Conservation (phyloP, 1,139 yeast species). For the Pneumocystis jirovecii region DNA sequence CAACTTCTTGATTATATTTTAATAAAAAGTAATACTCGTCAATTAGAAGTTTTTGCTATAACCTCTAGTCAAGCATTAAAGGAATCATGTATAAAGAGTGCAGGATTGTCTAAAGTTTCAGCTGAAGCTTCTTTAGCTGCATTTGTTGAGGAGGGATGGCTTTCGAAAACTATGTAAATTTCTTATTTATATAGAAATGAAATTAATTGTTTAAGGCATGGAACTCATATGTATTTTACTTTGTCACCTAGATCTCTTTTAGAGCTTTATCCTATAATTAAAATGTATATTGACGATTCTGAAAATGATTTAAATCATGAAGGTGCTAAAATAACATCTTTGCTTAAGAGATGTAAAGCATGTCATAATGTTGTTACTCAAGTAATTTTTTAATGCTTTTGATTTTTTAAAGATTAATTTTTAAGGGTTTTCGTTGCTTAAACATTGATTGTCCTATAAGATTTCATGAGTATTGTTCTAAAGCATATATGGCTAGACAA, state of each 20-base stretch:
- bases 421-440: background rate
- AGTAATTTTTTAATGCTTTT: background rate
- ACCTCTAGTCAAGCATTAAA: background rate
- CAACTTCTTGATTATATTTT: slow-evolving; percentile 2
- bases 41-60: slow-evolving; percentile 1
- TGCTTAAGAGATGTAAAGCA: background rate
- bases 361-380: background rate
- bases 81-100: background rate
- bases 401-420: background rate
- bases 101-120: background rate
- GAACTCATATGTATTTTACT: background rate
- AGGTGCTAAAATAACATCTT: background rate
- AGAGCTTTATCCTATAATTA: slow-evolving; percentile 2
- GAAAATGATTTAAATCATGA: background rate
- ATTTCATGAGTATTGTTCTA: background rate
- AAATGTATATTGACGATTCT: background rate
- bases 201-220: background rate
- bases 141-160: slow-evolving; percentile 3
- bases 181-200: background rate
- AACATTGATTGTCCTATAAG: background rate
- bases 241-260: background rate
- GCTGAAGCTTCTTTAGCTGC: background rate
- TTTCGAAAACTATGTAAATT: background rate
- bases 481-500: background rate
- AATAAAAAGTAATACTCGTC: background rate